Base-by-base conservation (phyloP, 2,329 filamentous ascomycete species). In the Clonostachys solani region DNA sequence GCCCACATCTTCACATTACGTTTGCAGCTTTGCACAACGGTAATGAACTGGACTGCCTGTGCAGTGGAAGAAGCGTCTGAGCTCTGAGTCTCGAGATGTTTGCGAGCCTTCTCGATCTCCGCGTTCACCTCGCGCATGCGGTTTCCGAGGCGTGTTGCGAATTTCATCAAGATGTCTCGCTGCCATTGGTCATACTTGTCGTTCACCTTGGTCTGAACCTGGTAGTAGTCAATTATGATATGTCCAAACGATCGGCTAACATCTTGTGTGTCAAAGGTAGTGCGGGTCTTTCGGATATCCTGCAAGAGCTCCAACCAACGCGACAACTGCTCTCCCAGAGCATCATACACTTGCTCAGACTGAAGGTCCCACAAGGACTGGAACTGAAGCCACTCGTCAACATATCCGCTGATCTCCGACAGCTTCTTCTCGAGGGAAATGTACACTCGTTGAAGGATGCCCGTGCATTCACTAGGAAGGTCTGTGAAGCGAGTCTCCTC, bases 161-260 rank as follows among this genome's bases (percentile, higher is more conserved):
- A 99, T 63, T 96, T 96, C 56, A 88, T 81, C 36, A 97, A 76
- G 47, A 99, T 95, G 55, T 99, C 94, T 58, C 96, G 90, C 66
- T 99, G 94, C 94, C 95, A 99, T 65, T 97, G 92, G 62, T 99
- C 95, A 63, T 99, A 99, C 66, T 97, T 99, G 58, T 91, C 90
- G 60, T 97, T 99, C 65, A 99, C 94, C 68, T 96, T 96, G 48
- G 92, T 90, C 67, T 99, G 95, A 0, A 99, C 94, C 66, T 99
- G 95, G 59, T 97, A 94, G 60, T 99, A 99, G 64, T 99, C 92
- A 60, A 99, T 91, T 5, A 87, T 90, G 46, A 97, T 84, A 65
- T 95, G 92, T 5, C 94, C 94, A 62, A 99, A 99, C 2, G 87
- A 87, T 37, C 89, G 87, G 65, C 87, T 94, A 54, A 95, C 89